Evolutionary conservation across 306 rosid genomes (phyloP).

Genomic region (Dalbergia cochinchinensis): DNA sequence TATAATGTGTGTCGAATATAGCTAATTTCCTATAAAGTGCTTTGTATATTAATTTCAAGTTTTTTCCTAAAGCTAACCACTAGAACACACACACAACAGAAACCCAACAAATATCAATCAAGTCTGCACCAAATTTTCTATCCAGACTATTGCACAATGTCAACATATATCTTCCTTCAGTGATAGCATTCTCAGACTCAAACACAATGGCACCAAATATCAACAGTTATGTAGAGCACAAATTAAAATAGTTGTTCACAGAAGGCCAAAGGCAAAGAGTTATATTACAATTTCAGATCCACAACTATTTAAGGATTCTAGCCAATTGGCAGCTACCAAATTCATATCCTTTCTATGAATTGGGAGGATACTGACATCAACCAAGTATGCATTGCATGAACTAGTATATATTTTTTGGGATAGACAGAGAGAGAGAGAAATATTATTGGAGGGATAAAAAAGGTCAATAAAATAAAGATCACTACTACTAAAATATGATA

Average conservation of each 20-base stretch:
- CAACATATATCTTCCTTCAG: slow-evolving; percentile 20
- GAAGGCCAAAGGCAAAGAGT: slow-evolving; percentile 3
- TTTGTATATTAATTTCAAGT: slow-evolving; percentile 23
- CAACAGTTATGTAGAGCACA: slow-evolving; percentile 21
- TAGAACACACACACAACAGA: slow-evolving; percentile 4
- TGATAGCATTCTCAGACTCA: slow-evolving; percentile 7
- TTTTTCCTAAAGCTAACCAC: slow-evolving; percentile 13
- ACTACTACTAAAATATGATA: not conserved
- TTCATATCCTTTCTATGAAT: slow-evolving; percentile 15
- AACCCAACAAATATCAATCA: slow-evolving; percentile 10
- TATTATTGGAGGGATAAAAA: not conserved
- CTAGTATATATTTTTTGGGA: not conserved
- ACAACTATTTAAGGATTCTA: slow-evolving; percentile 16
- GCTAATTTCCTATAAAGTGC: not conserved
- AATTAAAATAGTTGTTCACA: slow-evolving; percentile 23
- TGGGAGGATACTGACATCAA: slow-evolving; percentile 9
- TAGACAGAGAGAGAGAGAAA: not conserved
- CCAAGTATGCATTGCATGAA: slow-evolving; percentile 20
- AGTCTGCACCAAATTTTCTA: not conserved
- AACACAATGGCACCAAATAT: not conserved
- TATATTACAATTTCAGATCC: slow-evolving; percentile 18
- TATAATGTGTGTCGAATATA: not conserved
- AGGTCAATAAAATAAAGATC: not conserved
- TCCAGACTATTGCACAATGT: slow-evolving; percentile 9
- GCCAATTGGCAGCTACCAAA: not conserved